Conservation (phyloP, 257 asterid species). For the Mentha longifolia region DNA sequence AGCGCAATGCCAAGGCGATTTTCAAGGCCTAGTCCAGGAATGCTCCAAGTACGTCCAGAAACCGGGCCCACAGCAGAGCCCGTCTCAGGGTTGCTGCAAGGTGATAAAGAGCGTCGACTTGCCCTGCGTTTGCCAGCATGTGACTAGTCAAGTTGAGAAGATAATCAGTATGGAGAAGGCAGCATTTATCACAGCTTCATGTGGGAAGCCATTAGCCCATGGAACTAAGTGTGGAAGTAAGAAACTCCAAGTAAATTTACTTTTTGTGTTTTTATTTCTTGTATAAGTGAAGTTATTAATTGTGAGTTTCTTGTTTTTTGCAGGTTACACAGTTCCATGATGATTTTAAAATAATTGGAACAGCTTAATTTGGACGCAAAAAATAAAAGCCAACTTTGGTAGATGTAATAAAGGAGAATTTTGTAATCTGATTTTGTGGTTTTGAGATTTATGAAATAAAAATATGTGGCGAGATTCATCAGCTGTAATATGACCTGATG, state of each 20-base stretch:
- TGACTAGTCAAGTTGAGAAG: slow-evolving; percentile 47
- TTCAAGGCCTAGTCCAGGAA: slow-evolving; percentile 54
- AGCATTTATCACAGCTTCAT: slow-evolving; percentile 42
- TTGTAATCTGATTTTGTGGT: background rate
- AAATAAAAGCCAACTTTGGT: background rate
- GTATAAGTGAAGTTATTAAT: background rate
- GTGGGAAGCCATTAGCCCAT: slow-evolving; percentile 57
- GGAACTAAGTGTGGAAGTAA: slow-evolving; percentile 73
- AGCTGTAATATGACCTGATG: background rate
- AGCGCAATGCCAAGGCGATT: slow-evolving; percentile 66
- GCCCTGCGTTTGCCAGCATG: slow-evolving; percentile 52
- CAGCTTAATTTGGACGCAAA: background rate
- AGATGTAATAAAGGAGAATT: background rate
- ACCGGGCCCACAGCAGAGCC: slow-evolving; percentile 46
- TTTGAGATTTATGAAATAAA: background rate
- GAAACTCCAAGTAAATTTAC: no score
- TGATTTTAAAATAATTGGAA: background rate
- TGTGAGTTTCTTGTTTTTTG: slow-evolving; percentile 26
- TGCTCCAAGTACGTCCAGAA: slow-evolving; percentile 59
- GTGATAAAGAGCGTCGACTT: slow-evolving; percentile 50
- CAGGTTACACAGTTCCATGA: slow-evolving; percentile 53
- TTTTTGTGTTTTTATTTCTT: background rate
- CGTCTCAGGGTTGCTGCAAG: slow-evolving; percentile 57
- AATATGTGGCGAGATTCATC: background rate
- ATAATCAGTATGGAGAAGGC: slow-evolving; percentile 71